Evolutionary conservation across 2,329 filamentous ascomycete genomes (phyloP).

Genomic region (Blastomyces silverae): DNA sequence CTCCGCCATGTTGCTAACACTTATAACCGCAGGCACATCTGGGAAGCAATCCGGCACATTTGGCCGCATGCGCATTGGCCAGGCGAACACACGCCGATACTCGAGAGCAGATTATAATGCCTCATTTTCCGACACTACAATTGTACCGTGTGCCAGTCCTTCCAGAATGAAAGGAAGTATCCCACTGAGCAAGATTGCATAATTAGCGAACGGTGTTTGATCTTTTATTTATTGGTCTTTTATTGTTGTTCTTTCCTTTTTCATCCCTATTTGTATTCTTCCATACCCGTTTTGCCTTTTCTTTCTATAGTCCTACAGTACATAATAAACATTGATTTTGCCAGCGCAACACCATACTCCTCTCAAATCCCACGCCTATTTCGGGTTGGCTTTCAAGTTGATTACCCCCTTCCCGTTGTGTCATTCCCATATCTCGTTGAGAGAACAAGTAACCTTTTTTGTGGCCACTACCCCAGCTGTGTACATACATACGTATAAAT

Average conservation of each 20-base stretch:
- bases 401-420: background rate
- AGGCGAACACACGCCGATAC: conserved; percentile 59
- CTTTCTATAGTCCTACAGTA: background rate
- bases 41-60: conserved; percentile 83
- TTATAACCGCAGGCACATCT: conserved; percentile 62
- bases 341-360: background rate
- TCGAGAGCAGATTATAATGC: conserved; percentile 70
- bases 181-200: conserved; percentile 6
- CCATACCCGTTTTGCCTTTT: background rate
- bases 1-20: conserved; percentile 13
- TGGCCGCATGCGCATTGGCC: conserved; percentile 90
- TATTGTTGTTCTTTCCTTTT: conserved; percentile 10
- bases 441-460: background rate
- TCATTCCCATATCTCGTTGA: background rate
- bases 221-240: conserved; percentile 6
- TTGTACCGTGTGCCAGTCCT: background rate
- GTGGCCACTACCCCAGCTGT: background rate
- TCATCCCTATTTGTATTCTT: background rate
- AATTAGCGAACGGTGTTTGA: conserved; percentile 16
- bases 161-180: conserved; percentile 1
- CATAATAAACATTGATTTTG: background rate
- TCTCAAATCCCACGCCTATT: background rate
- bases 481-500: background rate
- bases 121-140: background rate
- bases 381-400: background rate